A percentile compares a stretch with the other conserved stretches of the same genome.
Conservation (phyloP, 2,329 filamentous ascomycete genomes). For the Trichoderma pleuroti region DNA sequence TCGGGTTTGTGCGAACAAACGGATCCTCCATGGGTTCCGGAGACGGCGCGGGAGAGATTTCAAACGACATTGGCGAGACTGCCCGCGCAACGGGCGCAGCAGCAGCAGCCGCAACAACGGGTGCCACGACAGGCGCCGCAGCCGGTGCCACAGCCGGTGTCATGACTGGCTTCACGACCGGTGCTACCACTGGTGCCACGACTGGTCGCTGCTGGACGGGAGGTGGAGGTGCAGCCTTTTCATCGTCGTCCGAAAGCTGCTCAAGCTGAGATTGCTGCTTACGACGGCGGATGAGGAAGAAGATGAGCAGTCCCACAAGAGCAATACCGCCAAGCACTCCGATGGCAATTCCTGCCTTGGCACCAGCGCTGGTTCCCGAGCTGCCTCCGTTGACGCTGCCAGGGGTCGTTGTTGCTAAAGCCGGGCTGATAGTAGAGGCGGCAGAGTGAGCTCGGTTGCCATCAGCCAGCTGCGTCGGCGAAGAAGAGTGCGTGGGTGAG, state of each 20-base stretch:
- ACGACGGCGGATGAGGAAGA: constrained; percentile 66
- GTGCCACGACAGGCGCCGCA: neutral
- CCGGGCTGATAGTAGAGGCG: constrained; percentile 24
- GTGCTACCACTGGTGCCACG: neutral
- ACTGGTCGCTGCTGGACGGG: constrained; percentile 25
- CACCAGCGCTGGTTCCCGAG: constrained; percentile 34
- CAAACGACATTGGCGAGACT: neutral
- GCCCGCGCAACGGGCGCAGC: neutral
- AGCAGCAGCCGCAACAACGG: neutral
- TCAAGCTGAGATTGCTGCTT: constrained; percentile 61
- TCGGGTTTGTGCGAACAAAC: constrained; percentile 31
- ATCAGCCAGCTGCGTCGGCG: constrained; percentile 1
- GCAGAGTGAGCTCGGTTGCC: constrained; percentile 23
- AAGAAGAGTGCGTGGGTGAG: constrained; percentile 18
- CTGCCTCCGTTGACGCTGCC: neutral
- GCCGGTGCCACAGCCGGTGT: neutral
- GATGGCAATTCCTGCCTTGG: constrained; percentile 80
- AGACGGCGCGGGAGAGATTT: constrained; percentile 1
- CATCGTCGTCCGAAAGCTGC: constrained; percentile 51
- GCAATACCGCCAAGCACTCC: constrained; percentile 71
- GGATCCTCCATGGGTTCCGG: constrained; percentile 26
- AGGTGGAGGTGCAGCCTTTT: constrained; percentile 49
- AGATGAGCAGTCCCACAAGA: constrained; percentile 62
- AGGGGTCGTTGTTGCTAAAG: constrained; percentile 11
- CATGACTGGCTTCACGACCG: neutral